These are phyloP conservation scores for Penicillium brasilianum DNA, from an alignment of 2,329 filamentous ascomycete genomes.

Conservation along the genomic window DNA sequence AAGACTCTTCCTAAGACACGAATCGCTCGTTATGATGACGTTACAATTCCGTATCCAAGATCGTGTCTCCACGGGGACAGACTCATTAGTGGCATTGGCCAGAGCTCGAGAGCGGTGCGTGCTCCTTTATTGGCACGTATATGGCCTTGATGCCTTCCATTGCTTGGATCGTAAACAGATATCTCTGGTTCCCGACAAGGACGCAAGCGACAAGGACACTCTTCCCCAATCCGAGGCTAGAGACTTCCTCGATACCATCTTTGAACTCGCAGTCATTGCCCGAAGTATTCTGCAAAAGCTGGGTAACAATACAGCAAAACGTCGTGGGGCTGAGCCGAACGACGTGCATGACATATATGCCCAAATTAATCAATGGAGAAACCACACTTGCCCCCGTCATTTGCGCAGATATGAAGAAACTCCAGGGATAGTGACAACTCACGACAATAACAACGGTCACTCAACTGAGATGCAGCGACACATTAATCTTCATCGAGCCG, in stretches of 20 bases:
- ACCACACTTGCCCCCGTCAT: slow-evolving; percentile 6
- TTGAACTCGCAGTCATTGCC: slow-evolving; percentile 14
- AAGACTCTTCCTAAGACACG: slow-evolving; percentile 29
- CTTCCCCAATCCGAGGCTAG: neutral
- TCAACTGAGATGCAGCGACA: neutral
- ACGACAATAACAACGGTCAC: neutral
- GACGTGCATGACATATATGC: slow-evolving; percentile 10
- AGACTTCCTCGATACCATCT: slow-evolving; percentile 11
- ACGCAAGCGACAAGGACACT: neutral
- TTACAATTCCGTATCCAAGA: slow-evolving; percentile 11
- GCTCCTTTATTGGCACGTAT: slow-evolving; percentile 16
- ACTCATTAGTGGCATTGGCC: neutral
- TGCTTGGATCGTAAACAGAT: slow-evolving; percentile 15
- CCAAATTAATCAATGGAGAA: slow-evolving; percentile 10
- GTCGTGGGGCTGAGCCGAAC: neutral
- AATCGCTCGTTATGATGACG: slow-evolving; percentile 34
- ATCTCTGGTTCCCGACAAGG: slow-evolving; percentile 7
- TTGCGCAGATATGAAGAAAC: slow-evolving; percentile 8
- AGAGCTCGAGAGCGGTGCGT: slow-evolving; percentile 6
- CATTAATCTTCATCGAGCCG: slow-evolving; percentile 11
- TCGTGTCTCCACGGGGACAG: neutral
- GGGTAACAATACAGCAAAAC: slow-evolving; percentile 7
- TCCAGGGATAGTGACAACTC: neutral
- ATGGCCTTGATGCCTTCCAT: slow-evolving; percentile 16
- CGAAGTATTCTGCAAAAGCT: slow-evolving; percentile 2